Conservation (phyloP, 768 basidiomycete species). For the Naganishia vishniacii region DNA sequence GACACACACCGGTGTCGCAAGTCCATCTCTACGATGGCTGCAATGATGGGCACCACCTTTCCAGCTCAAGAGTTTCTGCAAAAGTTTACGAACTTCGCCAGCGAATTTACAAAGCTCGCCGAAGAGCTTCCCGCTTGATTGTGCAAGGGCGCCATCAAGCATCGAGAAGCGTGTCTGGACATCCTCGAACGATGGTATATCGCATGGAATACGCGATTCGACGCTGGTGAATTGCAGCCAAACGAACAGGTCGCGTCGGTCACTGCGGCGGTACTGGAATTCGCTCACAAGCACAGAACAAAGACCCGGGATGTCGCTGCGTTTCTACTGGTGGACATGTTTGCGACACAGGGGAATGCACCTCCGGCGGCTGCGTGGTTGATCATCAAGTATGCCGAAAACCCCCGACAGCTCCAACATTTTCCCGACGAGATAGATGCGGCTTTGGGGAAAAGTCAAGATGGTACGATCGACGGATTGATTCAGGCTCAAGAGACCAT, state of each 20-base stretch:
- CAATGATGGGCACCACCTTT: slow-evolving; percentile 35
- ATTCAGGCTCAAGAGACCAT: slow-evolving; percentile 22
- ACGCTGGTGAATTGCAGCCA: neutral
- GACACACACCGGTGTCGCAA: too few relatives aligned
- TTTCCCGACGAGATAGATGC: slow-evolving; percentile 33
- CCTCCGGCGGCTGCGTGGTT: slow-evolving; percentile 36
- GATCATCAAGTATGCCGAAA: slow-evolving; percentile 30
- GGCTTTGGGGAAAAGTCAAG: slow-evolving; percentile 9
- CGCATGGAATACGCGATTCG: neutral
- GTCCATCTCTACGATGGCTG: slow-evolving; percentile 21
- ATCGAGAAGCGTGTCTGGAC: slow-evolving; percentile 27
- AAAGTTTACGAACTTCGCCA: slow-evolving; percentile 34
- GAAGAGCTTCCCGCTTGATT: slow-evolving; percentile 32
- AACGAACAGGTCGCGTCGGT: neutral
- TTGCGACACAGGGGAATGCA: slow-evolving; percentile 40
- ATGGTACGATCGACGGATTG: neutral
- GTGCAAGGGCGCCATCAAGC: slow-evolving; percentile 22
- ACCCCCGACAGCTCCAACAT: slow-evolving; percentile 32
- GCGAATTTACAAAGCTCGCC: slow-evolving; percentile 30
- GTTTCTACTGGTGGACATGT: slow-evolving; percentile 29
- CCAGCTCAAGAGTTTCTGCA: slow-evolving; percentile 19
- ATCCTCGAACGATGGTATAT: slow-evolving; percentile 23
- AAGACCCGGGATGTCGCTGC: slow-evolving; percentile 26
- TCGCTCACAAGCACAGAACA: neutral
- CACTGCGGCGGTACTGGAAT: slow-evolving; percentile 7